Evolutionary conservation across 768 basidiomycete genomes (phyloP).

Genomic region (Psilocybe cyanescens): DNA sequence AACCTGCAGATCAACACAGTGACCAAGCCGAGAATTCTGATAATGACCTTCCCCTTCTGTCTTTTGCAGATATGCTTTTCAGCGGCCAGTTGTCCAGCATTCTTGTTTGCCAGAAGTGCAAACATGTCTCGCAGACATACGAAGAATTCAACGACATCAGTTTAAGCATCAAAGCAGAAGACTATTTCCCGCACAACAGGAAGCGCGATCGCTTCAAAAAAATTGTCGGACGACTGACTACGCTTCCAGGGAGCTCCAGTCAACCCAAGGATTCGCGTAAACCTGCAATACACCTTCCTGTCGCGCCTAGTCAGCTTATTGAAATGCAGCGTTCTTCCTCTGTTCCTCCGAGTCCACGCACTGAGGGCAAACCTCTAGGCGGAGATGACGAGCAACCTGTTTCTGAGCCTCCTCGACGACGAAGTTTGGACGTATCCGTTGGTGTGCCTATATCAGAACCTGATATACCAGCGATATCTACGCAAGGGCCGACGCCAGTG

Average conservation of each 20-base stretch:
- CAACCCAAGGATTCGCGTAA: constrained; percentile 4
- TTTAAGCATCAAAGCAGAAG: constrained; percentile 84
- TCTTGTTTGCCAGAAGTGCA: constrained; percentile 94
- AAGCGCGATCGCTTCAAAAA: constrained; percentile 81
- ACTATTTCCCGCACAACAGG: constrained; percentile 61
- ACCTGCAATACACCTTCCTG: not conserved
- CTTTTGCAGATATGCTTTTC: constrained; percentile 90
- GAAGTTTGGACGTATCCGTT: constrained; percentile 42
- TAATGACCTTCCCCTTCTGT: constrained; percentile 38
- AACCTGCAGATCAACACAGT: not conserved
- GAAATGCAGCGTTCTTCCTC: constrained; percentile 58
- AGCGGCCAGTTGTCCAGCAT: constrained; percentile 88
- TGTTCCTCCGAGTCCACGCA: constrained; percentile 50
- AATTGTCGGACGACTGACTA: constrained; percentile 66
- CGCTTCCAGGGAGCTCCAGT: constrained; percentile 30
- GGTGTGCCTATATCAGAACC: constrained; percentile 6
- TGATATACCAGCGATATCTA: constrained; percentile 10
- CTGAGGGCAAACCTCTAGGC: constrained; percentile 21
- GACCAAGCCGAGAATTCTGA: not conserved
- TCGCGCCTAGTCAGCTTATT: constrained; percentile 11
- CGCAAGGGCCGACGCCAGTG: constrained; percentile 1
- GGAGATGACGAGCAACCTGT: constrained; percentile 36
- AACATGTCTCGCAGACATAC: constrained; percentile 88
- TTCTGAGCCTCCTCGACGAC: constrained; percentile 39
- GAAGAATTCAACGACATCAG: constrained; percentile 97